Percentiles rank a stretch among this genome's conserved stretches.
Conservation (phyloP, 352 stramenopile species). For the Phytopythium mirpurense region DNA sequence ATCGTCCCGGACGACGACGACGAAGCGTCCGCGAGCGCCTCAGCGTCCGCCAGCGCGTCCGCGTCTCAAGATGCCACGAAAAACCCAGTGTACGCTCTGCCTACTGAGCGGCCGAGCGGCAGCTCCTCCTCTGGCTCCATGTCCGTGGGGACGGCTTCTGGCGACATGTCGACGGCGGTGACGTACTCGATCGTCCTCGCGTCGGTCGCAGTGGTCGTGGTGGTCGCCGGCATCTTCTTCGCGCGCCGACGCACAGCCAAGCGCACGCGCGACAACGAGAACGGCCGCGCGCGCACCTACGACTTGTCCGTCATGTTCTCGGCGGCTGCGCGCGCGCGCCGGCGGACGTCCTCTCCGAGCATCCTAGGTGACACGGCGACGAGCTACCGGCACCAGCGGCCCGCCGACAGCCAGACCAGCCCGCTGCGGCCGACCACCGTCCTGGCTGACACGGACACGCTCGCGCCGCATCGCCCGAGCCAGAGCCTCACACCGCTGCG, state of each 20-base stretch:
- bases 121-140: slow-evolving; percentile 13
- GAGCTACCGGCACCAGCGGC: slow-evolving; percentile 25
- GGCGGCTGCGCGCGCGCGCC: not conserved
- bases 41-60: slow-evolving; percentile 12
- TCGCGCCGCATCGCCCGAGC: slow-evolving; percentile 3
- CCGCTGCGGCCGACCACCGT: slow-evolving; percentile 29
- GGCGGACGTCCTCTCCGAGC: slow-evolving; percentile 9
- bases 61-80: slow-evolving; percentile 7
- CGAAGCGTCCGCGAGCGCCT: slow-evolving; percentile 6
- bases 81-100: slow-evolving; percentile 16
- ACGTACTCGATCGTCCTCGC: slow-evolving; percentile 15
- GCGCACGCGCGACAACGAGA: not conserved
- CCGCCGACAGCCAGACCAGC: slow-evolving; percentile 3
- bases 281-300: slow-evolving; percentile 4
- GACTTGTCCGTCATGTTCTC: slow-evolving; percentile 7
- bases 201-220: slow-evolving; percentile 20
- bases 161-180: slow-evolving; percentile 16
- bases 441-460: slow-evolving; percentile 34
- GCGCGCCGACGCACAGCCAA: slow-evolving; percentile 3
- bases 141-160: slow-evolving; percentile 5
- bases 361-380: slow-evolving; percentile 20
- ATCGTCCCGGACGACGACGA: slow-evolving; percentile 22
- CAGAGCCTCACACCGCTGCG: slow-evolving; percentile 8
- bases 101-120: slow-evolving; percentile 14
- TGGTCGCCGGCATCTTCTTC: slow-evolving; percentile 17